A percentile compares a stretch with the other conserved stretches of the same genome.
Evolutionary conservation across 164 flowering plant genomes (phyloP).

Genomic region (Pachysandra terminalis): DNA sequence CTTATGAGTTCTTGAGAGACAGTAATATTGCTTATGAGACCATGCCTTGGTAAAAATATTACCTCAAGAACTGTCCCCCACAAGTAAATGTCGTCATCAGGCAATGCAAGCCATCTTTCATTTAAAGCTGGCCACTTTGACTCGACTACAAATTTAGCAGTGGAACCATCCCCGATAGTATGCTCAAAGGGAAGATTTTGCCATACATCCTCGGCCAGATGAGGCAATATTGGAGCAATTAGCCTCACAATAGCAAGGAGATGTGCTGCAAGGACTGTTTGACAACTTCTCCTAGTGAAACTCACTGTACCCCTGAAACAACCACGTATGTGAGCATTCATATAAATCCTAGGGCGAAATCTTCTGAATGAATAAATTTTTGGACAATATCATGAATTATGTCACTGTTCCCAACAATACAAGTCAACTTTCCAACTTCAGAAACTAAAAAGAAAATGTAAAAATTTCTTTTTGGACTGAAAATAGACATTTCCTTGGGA

Average conservation of each 20-base stretch:
- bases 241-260: constrained; percentile 69
- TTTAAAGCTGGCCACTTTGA: constrained; percentile 76
- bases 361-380: neutral
- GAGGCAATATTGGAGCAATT: constrained; percentile 91
- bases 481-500: no score
- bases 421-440: no score
- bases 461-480: no score
- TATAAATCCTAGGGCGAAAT: neutral
- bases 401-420: neutral
- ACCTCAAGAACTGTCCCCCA: constrained; percentile 94
- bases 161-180: constrained; percentile 48
- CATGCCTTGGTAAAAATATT: constrained; percentile 3
- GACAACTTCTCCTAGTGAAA: constrained; percentile 88
- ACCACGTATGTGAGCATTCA: no score
- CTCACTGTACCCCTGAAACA: constrained; percentile 68
- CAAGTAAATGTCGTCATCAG: constrained; percentile 57
- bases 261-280: constrained; percentile 91
- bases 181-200: constrained; percentile 83
- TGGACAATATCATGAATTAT: neutral
- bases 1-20: no score
- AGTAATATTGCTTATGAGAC: neutral
- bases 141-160: constrained; percentile 80
- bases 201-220: constrained; percentile 96
- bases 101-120: constrained; percentile 59
- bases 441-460: no score